Conservation (phyloP, 352 stramenopile species). For the Phytophthora pinifolia region DNA sequence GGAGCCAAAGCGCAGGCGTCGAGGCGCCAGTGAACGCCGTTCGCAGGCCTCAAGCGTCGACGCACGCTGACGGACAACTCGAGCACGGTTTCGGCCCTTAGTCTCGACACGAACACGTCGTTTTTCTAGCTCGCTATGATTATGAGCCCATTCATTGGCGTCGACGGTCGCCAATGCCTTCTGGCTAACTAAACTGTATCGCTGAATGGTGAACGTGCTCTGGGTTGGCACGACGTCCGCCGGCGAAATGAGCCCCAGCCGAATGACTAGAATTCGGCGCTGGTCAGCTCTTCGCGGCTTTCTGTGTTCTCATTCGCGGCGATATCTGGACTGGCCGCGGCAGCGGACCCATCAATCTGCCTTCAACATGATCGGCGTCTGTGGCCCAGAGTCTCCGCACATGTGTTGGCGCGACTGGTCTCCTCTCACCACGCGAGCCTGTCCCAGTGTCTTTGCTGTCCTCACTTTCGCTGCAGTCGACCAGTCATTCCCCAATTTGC, state of each 20-base stretch:
- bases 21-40: conserved; percentile 13
- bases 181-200: conserved; percentile 15
- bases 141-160: conserved; percentile 16
- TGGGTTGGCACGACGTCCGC: conserved; percentile 10
- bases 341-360: conserved; percentile 18
- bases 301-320: conserved; percentile 27
- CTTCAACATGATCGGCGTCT: conserved; percentile 1
- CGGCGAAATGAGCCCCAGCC: conserved; percentile 22
- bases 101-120: conserved; percentile 10
- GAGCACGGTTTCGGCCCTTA: neutral
- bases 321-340: conserved; percentile 26
- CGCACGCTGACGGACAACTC: too few species aligned
- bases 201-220: neutral
- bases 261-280: conserved; percentile 27
- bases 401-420: conserved; percentile 17
- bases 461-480: neutral
- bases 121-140: neutral
- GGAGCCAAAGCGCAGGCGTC: neutral
- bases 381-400: conserved; percentile 26
- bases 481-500: conserved; percentile 30
- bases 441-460: conserved; percentile 20
- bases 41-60: conserved; percentile 9
- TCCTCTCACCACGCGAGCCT: conserved; percentile 12
- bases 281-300: conserved; percentile 21
- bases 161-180: conserved; percentile 4